Base-by-base conservation (phyloP, 306 rosid genomes). In the Rubus idaeus region DNA sequence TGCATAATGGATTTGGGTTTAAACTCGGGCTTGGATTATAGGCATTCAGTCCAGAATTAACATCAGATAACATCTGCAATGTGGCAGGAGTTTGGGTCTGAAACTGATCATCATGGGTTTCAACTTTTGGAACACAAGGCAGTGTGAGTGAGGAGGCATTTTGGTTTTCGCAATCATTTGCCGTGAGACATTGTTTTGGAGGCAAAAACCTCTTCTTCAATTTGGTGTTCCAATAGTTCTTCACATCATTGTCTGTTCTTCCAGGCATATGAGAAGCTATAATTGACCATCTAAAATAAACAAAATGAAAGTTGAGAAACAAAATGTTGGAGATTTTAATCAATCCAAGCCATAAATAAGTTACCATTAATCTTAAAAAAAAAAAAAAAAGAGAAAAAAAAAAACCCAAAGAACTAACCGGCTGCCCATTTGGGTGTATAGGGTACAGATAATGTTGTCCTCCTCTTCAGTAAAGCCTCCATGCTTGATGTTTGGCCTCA, bases 211-310 rank as follows among this genome's bases (percentile, higher is more conserved):
- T 91, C 89, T 91, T 93, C 90, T 91, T 93, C 16, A 93, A 74
- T 75, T 85, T 91, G 50, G 98, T 88, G 84, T 93, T 93, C 98
- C 98, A 93, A 62, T 93, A 68, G 82, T 93, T 93, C 78, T 93
- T 93, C 80, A 93, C 90, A 83, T 91, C 98, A 74, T 93, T 93
- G 85, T 93, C 98, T 66, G 98, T 91, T 84, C 97, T 91, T 30
- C 98, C 91, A 55, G 90, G 86, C 70, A 93, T 89, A 45, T 83
- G 81, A 66, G 98, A 83, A 23, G 98, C 97, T 80, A 93, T 91
- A 61, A 80, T 70, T 50, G 97, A 93, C 98, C 98, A 93, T 81
- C 98, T 91, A 71, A 60, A 78, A 67, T 37, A 41, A 51, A n/a
- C 44, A 77, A 6, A 13, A 17, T 46, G 11, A 16, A 52, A 53